Evolutionary conservation across 225 moss, liverwort and hornwort genomes (phyloP), one percentile per base, ranked within the genome.

Genomic region (Sphagnum tenellum): DNA sequence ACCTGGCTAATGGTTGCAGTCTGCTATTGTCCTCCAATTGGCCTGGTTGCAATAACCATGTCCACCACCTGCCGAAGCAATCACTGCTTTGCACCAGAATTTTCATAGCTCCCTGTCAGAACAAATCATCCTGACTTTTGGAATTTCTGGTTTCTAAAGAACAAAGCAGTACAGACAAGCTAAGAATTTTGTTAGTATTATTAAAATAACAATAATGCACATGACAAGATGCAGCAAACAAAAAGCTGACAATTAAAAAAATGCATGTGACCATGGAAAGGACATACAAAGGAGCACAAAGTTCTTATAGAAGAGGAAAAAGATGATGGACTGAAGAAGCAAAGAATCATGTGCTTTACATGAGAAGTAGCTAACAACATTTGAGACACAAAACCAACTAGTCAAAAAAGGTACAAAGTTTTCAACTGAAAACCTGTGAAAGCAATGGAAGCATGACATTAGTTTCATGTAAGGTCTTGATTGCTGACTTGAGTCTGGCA

Each of bases 41-140:
- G 11, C 44, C 49, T 3, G 59, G 48, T 46, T 65, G 64, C 53
- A 49, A 71, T 54, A 78, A 56, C 84, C 84, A 85, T 62, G 73
- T 85, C 84, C 84, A 85, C 85, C 85, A 85, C 12, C 71, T 71
- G 61, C 81, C 85, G 63, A 85, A 81, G 64, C 85, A 85, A 59
- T 81, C 74, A 68, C 85, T 84, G 69, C 54, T 55, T 55, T 55
- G 11, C 11, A 55, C 11, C 8, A 55, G 54, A 55, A 61, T 61
- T 45, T 61, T 58, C 58, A 58, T 58, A 3, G 4, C 29, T 58
- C n/a, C 57, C 12, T 12, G 13, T 12, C 57, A 11, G 29, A 29
- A 29, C 29, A 29, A 29, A 29, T 29, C 29, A 29, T 29, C 29
- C 29, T 29, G 29, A 29, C 29, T 29, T 29, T 29, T 29, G 29